Percentiles rank a stretch among this genome's conserved stretches.
phyloP scores from a whole-genome alignment of 352 stramenopile species.

The Pythium guiyangense region DNA sequence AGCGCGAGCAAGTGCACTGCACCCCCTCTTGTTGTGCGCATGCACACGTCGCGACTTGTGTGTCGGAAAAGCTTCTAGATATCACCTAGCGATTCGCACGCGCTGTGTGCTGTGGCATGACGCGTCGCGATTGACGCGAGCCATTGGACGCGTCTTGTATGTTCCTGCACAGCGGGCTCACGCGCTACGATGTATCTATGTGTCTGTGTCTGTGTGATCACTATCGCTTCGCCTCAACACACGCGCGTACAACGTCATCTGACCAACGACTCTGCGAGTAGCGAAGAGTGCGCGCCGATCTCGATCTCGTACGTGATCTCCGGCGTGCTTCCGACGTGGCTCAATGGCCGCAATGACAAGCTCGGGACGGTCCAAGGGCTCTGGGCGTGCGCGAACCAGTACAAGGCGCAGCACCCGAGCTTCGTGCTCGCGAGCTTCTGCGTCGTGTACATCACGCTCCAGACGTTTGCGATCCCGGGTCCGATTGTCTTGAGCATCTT shows the following conservation, averaged over 20 bases:
- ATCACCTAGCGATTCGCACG: too few species aligned
- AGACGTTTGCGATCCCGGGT: constrained; percentile 87
- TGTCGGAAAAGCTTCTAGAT: not conserved
- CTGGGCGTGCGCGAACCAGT: constrained; percentile 72
- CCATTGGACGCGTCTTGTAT: not conserved
- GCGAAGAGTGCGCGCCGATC: constrained; percentile 60
- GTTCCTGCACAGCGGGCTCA: not conserved
- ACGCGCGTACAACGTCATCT: too few species aligned
- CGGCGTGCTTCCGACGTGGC: constrained; percentile 75
- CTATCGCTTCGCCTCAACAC: not conserved
- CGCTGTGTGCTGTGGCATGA: not conserved
- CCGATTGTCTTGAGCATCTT: constrained; percentile 86
- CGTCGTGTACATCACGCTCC: constrained; percentile 81
- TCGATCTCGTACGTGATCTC: constrained; percentile 74
- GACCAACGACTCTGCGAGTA: constrained; percentile 8
- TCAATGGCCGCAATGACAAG: constrained; percentile 82
- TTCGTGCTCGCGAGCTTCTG: constrained; percentile 82
- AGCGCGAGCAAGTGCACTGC: too few species aligned
- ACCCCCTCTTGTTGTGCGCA: not conserved
- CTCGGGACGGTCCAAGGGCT: constrained; percentile 77
- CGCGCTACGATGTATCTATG: not conserved
- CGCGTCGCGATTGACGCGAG: too few species aligned
- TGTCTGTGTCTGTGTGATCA: not conserved
- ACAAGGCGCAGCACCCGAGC: constrained; percentile 64
- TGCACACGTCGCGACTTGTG: too few species aligned